phyloP scores from a whole-genome alignment of 805 yeast genomes.

The Ogataea thermomethanolica region DNA sequence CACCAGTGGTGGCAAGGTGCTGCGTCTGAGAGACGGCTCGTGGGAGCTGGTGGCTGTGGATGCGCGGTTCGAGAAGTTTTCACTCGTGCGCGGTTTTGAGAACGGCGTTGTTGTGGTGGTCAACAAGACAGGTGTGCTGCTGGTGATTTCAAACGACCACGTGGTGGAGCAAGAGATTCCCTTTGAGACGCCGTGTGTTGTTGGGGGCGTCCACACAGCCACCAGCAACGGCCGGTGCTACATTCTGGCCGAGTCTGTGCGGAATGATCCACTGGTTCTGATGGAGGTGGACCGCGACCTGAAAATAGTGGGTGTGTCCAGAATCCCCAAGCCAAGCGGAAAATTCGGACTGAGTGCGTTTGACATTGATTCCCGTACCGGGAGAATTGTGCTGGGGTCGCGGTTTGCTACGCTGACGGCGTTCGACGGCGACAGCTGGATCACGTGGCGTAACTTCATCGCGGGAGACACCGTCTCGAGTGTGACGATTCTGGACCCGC shows the following conservation, averaged over 20 bases:
- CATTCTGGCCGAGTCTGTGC: constrained; percentile 62
- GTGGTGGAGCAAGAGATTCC: constrained; percentile 15
- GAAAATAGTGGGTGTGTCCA: constrained; percentile 13
- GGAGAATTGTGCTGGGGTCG: constrained; percentile 61
- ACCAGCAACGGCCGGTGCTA: constrained; percentile 30
- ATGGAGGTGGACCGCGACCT: constrained; percentile 35
- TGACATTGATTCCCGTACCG: constrained; percentile 36
- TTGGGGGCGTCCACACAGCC: constrained; percentile 45
- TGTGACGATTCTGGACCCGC: constrained; percentile 37
- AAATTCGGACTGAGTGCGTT: constrained; percentile 60
- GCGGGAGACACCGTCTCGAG: constrained; percentile 70
- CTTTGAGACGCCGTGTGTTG: constrained; percentile 36
- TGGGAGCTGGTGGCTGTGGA: constrained; percentile 33
- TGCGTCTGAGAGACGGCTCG: constrained; percentile 29
- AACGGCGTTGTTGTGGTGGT: constrained; percentile 26
- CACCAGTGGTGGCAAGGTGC: constrained; percentile 58
- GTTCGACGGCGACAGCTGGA: constrained; percentile 20
- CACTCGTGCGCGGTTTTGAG: constrained; percentile 26
- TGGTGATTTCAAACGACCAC: constrained; percentile 28
- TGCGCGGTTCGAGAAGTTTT: constrained; percentile 25
- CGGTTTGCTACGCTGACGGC: constrained; percentile 61
- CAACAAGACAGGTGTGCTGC: constrained; percentile 39
- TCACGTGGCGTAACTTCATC: constrained; percentile 45
- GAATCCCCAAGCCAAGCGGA: constrained; percentile 27
- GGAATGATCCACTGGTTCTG: constrained; percentile 49